phyloP scores from a whole-genome alignment of 768 basidiomycete species.

The Tubosaeta sp. region DNA sequence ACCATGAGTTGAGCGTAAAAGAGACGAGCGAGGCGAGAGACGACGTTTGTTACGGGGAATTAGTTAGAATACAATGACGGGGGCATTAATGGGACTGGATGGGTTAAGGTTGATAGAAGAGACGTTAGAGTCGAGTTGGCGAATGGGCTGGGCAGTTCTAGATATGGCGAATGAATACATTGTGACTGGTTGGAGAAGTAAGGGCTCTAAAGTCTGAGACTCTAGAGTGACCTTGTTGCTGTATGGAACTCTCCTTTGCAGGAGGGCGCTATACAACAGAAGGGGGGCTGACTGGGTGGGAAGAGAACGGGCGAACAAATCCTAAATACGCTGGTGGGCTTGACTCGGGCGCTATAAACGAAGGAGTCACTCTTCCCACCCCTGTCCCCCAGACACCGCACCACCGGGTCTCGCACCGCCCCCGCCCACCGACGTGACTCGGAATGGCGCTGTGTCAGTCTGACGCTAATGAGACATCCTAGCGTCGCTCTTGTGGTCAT shows the following conservation, averaged over 20 bases:
- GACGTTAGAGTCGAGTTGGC: conserved; percentile 11
- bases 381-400: conserved; percentile 22
- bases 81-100: conserved; percentile 30
- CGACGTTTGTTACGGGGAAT: conserved; percentile 13
- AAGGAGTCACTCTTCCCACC: conserved; percentile 29
- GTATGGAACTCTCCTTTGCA: conserved; percentile 16
- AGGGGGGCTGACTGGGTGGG: background rate
- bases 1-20: conserved; percentile 24
- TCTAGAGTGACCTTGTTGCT: conserved; percentile 39
- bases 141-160: conserved; percentile 23
- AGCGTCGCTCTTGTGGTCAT: too few species aligned
- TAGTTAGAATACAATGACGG: conserved; percentile 36
- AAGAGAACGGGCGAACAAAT: conserved; percentile 9
- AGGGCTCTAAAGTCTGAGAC: conserved; percentile 37
- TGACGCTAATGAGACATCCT: too few species aligned
- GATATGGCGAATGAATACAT: conserved; percentile 37
- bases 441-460: too few species aligned
- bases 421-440: conserved; percentile 2
- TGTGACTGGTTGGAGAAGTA: conserved; percentile 23
- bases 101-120: conserved; percentile 14
- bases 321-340: conserved; percentile 20
- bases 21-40: conserved; percentile 2
- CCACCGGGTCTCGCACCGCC: conserved; percentile 24
- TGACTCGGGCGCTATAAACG: conserved; percentile 31
- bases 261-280: conserved; percentile 24